Evolutionary conservation across 176 grass and related monocot species (phyloP).

Genomic region (Oryza meridionalis): DNA sequence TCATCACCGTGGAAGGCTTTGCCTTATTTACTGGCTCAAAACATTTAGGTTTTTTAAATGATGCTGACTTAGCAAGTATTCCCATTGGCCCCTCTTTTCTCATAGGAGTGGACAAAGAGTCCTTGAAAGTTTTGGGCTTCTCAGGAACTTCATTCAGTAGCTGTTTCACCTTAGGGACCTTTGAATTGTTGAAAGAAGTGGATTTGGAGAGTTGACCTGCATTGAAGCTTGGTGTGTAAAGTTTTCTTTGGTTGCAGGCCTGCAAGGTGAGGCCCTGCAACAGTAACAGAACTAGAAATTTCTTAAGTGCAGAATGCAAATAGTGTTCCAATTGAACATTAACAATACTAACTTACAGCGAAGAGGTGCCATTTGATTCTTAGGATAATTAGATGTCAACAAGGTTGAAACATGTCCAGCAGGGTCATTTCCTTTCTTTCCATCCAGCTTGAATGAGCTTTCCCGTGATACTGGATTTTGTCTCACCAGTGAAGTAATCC

Average conservation of each 20-base stretch:
- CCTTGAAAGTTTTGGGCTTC: constrained; percentile 60
- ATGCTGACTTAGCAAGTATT: constrained; percentile 62
- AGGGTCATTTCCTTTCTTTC: constrained; percentile 57
- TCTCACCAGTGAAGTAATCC: constrained; percentile 19
- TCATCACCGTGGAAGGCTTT: constrained; percentile 47
- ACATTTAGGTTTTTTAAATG: constrained; percentile 70
- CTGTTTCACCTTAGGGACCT: constrained; percentile 93
- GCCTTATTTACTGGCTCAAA: constrained; percentile 47
- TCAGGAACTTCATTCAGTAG: constrained; percentile 66
- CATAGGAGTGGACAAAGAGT: constrained; percentile 48
- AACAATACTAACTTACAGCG: constrained; percentile 54
- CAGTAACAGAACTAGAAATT: constrained; percentile 32
- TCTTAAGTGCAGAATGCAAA: not conserved
- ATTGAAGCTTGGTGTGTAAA: constrained; percentile 33
- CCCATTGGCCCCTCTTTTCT: constrained; percentile 56
- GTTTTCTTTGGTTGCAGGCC: not conserved
- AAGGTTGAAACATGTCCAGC: constrained; percentile 31
- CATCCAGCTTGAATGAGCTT: constrained; percentile 40
- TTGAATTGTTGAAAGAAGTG: constrained; percentile 83
- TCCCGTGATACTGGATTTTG: constrained; percentile 35
- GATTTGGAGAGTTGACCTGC: constrained; percentile 78
- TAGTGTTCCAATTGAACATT: constrained; percentile 24
- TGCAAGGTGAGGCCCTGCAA: not conserved
- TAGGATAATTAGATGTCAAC: constrained; percentile 39
- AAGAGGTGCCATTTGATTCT: constrained; percentile 40